A percentile compares a stretch with the other conserved stretches of the same genome.
Conservation (phyloP, 1,284 basidiomycete species). For the Entoloma clypeatum region DNA sequence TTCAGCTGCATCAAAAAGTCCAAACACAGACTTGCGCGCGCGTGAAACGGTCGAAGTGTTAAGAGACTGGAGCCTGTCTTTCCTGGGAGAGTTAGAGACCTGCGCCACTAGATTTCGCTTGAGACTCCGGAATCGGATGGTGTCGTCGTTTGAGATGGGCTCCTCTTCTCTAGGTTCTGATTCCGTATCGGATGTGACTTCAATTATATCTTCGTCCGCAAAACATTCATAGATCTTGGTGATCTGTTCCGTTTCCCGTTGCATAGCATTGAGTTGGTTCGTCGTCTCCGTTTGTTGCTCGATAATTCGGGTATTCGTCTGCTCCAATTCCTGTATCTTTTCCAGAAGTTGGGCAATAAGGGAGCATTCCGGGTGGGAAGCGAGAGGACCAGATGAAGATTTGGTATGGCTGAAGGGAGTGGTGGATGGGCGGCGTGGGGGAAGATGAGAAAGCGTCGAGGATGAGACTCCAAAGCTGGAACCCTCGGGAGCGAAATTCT, state of each 20-base stretch:
- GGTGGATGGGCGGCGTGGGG: constrained; percentile 9
- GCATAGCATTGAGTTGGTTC: constrained; percentile 59
- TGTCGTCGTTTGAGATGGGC: constrained; percentile 23
- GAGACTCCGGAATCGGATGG: constrained; percentile 39
- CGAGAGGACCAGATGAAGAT: constrained; percentile 18
- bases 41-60: constrained; percentile 17
- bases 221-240: constrained; percentile 69
- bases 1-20: constrained; percentile 49
- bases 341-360: constrained; percentile 67
- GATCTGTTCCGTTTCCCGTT: constrained; percentile 68
- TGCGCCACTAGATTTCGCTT: constrained; percentile 31
- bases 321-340: constrained; percentile 79
- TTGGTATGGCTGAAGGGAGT: constrained; percentile 20
- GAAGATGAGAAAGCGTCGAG: constrained; percentile 21
- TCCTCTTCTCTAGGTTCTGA: constrained; percentile 25
- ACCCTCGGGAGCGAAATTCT: constrained; percentile 63
- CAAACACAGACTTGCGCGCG: constrained; percentile 59
- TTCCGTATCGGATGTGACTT: constrained; percentile 37
- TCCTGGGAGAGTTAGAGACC: constrained; percentile 17
- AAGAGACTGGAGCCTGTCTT: constrained; percentile 11
- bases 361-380: constrained; percentile 40
- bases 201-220: constrained; percentile 49
- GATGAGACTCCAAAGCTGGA: constrained; percentile 34
- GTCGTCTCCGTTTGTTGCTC: constrained; percentile 63
- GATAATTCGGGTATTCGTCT: constrained; percentile 68